These are phyloP conservation scores for Dioscorea zingiberensis DNA, from an alignment of 106 monocot genomes.

Conservation along the genomic window DNA sequence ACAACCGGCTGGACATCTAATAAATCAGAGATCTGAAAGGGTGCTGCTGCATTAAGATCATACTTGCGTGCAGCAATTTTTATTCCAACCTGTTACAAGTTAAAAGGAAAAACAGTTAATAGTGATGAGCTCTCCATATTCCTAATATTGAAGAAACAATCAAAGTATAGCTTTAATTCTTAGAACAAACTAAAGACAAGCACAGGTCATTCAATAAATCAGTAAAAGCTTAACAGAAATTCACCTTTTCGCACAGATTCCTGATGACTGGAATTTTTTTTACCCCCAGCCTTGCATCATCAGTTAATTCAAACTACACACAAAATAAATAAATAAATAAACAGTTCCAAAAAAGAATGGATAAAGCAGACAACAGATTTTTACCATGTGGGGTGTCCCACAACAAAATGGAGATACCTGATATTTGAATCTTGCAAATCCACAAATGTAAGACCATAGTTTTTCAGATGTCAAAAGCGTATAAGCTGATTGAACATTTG, in stretches of 20 bases:
- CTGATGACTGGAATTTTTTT: slow-evolving; percentile 68
- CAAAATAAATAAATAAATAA: too few species aligned
- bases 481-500: slow-evolving; percentile 34
- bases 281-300: slow-evolving; percentile 49
- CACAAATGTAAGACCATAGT: slow-evolving; percentile 71
- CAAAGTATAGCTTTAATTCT: too few species aligned
- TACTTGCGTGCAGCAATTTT: slow-evolving; percentile 79
- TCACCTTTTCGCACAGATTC: slow-evolving; percentile 93
- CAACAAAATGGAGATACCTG: slow-evolving; percentile 38
- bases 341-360: neutral
- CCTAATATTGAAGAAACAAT: too few species aligned
- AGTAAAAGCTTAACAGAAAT: neutral
- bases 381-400: too few species aligned
- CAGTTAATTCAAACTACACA: slow-evolving; percentile 75
- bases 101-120: neutral
- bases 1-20: slow-evolving; percentile 86
- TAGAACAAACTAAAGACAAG: too few species aligned
- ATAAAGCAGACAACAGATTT: too few species aligned
- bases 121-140: too few species aligned
- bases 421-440: slow-evolving; percentile 84
- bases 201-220: too few species aligned
- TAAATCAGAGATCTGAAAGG: slow-evolving; percentile 80
- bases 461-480: slow-evolving; percentile 53
- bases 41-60: slow-evolving; percentile 56
- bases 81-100: slow-evolving; percentile 61